These are phyloP conservation scores for Ascoidea asiatica DNA, from an alignment of 805 yeast species.

Conservation along the genomic window DNA sequence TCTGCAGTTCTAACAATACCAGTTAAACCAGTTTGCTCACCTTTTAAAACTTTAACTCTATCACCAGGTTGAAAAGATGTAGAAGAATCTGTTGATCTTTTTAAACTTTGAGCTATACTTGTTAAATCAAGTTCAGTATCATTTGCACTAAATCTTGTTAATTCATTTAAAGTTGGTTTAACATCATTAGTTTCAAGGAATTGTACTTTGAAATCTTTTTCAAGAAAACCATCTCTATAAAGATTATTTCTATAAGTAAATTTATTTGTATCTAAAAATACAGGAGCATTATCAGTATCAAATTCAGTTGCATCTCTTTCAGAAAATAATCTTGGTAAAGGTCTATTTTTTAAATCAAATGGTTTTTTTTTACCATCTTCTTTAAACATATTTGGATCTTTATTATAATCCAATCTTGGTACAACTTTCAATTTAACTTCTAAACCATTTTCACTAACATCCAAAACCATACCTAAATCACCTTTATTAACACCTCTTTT, in stretches of 20 bases:
- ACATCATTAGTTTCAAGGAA: slow-evolving; percentile 71
- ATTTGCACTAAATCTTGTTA: slow-evolving; percentile 66
- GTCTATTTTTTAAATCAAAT: slow-evolving; percentile 38
- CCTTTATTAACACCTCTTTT: slow-evolving; percentile 86
- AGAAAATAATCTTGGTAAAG: slow-evolving; percentile 75
- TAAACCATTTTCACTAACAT: slow-evolving; percentile 85
- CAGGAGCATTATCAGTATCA: slow-evolving; percentile 62
- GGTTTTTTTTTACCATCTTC: slow-evolving; percentile 33
- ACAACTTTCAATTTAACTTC: slow-evolving; percentile 90
- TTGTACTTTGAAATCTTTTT: slow-evolving; percentile 75
- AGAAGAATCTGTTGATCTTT: slow-evolving; percentile 40
- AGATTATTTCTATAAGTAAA: slow-evolving; percentile 78
- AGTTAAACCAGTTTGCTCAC: slow-evolving; percentile 84
- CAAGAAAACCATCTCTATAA: slow-evolving; percentile 77
- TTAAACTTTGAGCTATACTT: slow-evolving; percentile 76
- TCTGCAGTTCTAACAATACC: slow-evolving; percentile 60
- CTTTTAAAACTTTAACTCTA: slow-evolving; percentile 78
- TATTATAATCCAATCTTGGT: slow-evolving; percentile 88
- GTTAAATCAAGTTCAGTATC: slow-evolving; percentile 85
- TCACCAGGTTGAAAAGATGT: slow-evolving; percentile 84
- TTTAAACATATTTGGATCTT: slow-evolving; percentile 38
- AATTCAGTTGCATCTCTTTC: slow-evolving; percentile 80
- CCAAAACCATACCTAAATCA: slow-evolving; percentile 87
- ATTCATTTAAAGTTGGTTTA: slow-evolving; percentile 78
- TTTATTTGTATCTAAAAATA: slow-evolving; percentile 45